Evolutionary conservation across 129 eudicot genomes (phyloP), one percentile per base, ranked within the genome.

Genomic region (Saussurea involucrata): DNA sequence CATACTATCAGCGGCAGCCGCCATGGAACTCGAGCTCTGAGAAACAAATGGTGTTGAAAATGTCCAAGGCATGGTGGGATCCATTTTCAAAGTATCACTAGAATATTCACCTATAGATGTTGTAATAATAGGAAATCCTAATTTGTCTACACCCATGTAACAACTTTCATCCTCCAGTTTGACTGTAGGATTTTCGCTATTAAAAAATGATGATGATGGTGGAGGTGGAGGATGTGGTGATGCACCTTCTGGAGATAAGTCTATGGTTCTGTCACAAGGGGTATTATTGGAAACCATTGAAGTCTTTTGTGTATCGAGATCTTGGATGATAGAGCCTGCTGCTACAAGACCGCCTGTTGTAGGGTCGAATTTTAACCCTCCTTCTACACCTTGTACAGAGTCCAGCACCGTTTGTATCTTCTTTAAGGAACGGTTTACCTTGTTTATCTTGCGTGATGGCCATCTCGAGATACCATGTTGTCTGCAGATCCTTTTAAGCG

Each of bases 401-500:
- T 95, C 92, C 6, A 95, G 89, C 58, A 95, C 94, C 7, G 89
- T 92, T 68, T 89, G 97, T 76, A 92, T 90, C 76, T 95, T 89
- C 77, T 74, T 86, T 72, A 95, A 77, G 28, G 99, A 95, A 60
- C 99, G 96, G 34, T 95, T 95, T 64, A 95, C 99, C 78, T 95
- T 95, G 44, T 89, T 95, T 61, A 95, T 95, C 83, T 95, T 95
- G 31, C 98, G 93, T 18, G 97, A 95, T 46, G 98, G 98, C 98
- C 98, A 95, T 84, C 98, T 85, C 4, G 90, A 84, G 83, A 95
- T 95, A 44, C 99, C 99, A 75, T 95, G 92, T 69, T 86, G 91
- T 81, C 99, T 80, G 80, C 99, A 95, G 71, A 95, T 92, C 86
- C 97, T 85, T 83, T 95, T 95, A 20, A 95, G 81, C 12, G 99